Evolutionary conservation across 331 rosid species (phyloP).

Genomic region (Pyrus hybrid): DNA sequence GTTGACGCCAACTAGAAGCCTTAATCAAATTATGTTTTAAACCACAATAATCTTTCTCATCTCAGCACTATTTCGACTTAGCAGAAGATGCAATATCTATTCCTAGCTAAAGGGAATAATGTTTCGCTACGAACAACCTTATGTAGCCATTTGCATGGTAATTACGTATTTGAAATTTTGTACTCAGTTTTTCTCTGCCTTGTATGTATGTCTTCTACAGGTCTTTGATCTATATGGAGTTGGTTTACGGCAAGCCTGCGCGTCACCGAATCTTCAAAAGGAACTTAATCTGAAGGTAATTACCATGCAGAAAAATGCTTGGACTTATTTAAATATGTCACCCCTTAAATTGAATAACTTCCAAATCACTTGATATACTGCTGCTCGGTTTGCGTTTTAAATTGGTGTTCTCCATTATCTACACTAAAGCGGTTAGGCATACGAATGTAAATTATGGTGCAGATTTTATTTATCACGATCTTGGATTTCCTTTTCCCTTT

Average conservation of each 20-base stretch:
- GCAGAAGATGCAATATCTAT: background rate
- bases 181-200: constrained; percentile 8
- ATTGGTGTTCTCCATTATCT: background rate
- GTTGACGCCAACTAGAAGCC: background rate
- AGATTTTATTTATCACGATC: background rate
- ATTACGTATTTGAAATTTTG: background rate
- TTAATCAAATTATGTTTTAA: background rate
- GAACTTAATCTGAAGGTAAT: constrained; percentile 70
- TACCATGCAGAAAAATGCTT: background rate
- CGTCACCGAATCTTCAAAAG: constrained; percentile 68
- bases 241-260: constrained; percentile 56
- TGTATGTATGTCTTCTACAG: constrained; percentile 33
- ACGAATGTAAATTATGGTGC: background rate
- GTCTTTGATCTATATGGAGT: constrained; percentile 97
- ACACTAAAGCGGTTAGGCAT: background rate
- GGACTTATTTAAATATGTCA: background rate
- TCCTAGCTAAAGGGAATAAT: background rate
- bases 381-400: background rate
- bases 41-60: background rate
- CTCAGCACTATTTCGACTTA: background rate
- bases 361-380: background rate
- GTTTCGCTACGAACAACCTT: background rate
- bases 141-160: background rate
- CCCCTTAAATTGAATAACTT: background rate
- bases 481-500: background rate